Percentiles rank a stretch among this genome's conserved stretches.
These are phyloP conservation scores for Amanita subjunquillea DNA, from an alignment of 768 basidiomycete genomes.

Conservation along the genomic window DNA sequence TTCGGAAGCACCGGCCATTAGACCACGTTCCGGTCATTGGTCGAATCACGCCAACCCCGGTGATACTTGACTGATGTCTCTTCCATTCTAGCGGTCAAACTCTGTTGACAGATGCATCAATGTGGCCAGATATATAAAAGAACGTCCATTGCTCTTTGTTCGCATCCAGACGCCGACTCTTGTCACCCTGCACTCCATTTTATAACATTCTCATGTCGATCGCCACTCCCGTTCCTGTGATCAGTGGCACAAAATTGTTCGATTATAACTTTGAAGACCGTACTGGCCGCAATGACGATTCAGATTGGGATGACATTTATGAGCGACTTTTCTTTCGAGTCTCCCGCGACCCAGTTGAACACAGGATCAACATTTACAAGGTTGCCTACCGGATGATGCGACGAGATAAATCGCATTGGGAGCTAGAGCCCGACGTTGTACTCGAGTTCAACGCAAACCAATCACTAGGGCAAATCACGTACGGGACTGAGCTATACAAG, in stretches of 20 bases:
- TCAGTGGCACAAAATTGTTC: constrained; percentile 16
- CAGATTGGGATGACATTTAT: constrained; percentile 73
- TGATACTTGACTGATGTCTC: neutral
- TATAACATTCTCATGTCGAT: neutral
- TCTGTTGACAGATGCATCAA: neutral
- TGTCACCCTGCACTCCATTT: neutral
- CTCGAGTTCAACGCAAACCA: constrained; percentile 53
- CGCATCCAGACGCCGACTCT: neutral
- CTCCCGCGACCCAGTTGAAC: constrained; percentile 28
- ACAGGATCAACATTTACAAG: constrained; percentile 47
- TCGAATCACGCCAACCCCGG: neutral
- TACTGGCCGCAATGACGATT: constrained; percentile 38
- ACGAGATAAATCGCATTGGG: constrained; percentile 41
- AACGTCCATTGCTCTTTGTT: neutral
- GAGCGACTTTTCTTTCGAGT: constrained; percentile 66
- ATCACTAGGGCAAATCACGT: constrained; percentile 50
- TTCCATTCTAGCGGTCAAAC: neutral
- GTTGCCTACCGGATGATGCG: constrained; percentile 58
- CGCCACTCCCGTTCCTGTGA: constrained; percentile 1
- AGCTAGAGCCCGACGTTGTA: constrained; percentile 40
- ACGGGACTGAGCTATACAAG: constrained; percentile 29
- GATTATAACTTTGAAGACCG: constrained; percentile 63
- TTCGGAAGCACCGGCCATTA: neutral
- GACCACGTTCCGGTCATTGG: neutral
- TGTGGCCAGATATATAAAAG: neutral